These are phyloP conservation scores for Cladophialophora exuberans DNA, from an alignment of 2,329 filamentous ascomycete genomes.

Conservation along the genomic window DNA sequence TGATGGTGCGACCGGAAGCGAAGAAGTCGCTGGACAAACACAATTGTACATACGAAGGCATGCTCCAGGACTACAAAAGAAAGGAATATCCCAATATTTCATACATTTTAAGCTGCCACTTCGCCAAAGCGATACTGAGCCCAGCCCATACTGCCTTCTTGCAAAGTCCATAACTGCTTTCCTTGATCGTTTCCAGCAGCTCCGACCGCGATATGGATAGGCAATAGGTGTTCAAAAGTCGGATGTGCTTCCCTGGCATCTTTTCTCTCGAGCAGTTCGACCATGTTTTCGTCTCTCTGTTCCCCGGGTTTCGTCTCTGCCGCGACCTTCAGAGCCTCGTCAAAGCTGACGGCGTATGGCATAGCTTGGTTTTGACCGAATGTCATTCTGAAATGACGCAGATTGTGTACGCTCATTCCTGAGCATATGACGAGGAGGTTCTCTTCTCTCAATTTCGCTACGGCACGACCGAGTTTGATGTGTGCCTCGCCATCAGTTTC, in stretches of 20 bases:
- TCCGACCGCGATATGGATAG: constrained; percentile 61
- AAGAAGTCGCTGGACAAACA: constrained; percentile 3
- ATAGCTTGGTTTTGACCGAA: constrained; percentile 46
- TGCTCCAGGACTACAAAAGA: not conserved
- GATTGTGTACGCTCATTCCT: constrained; percentile 76
- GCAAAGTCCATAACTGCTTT: constrained; percentile 52
- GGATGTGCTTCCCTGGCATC: constrained; percentile 67
- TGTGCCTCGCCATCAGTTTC: constrained; percentile 66
- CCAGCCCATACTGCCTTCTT: constrained; percentile 58
- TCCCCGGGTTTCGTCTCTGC: constrained; percentile 52
- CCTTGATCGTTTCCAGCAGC: constrained; percentile 56
- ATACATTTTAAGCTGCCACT: constrained; percentile 14
- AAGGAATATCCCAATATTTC: not conserved
- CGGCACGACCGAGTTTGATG: constrained; percentile 68
- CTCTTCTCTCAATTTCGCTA: constrained; percentile 67
- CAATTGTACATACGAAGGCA: constrained; percentile 28
- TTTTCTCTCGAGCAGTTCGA: constrained; percentile 49
- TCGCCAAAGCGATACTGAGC: constrained; percentile 57
- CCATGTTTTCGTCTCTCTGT: constrained; percentile 49
- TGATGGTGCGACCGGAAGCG: not conserved
- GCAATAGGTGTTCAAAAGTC: constrained; percentile 65
- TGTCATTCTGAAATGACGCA: constrained; percentile 59
- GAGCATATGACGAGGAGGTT: constrained; percentile 70
- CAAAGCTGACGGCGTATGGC: constrained; percentile 65
- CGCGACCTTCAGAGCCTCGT: constrained; percentile 69